Evolutionary conservation across 495 filamentous ascomycete species (phyloP).

Genomic region (Podospora pseudopauciseta): DNA sequence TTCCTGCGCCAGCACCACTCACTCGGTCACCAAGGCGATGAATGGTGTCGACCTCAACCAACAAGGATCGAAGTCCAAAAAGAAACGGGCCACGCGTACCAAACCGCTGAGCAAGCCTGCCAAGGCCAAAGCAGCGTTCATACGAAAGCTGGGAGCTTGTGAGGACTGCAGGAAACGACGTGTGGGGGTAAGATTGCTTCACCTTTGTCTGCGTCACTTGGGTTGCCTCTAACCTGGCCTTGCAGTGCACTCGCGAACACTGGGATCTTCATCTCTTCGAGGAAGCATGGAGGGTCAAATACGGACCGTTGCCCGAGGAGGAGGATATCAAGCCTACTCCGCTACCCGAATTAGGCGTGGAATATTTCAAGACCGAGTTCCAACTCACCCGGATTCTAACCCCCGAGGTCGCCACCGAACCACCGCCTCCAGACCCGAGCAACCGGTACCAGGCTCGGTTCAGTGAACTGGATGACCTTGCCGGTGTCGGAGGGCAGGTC

Average conservation of each 20-base stretch:
- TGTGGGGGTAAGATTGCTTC: slow-evolving; percentile 21
- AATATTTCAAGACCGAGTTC: background rate
- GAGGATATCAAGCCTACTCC: background rate
- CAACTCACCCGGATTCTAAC: background rate
- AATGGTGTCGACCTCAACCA: slow-evolving; percentile 11
- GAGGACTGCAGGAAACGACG: slow-evolving; percentile 22
- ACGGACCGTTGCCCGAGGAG: background rate
- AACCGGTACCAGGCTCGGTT: background rate
- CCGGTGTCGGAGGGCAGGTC: background rate
- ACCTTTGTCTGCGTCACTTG: background rate
- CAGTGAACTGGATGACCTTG: background rate
- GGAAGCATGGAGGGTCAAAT: slow-evolving; percentile 9
- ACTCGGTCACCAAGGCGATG: slow-evolving; percentile 15
- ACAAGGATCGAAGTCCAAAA: slow-evolving; percentile 8
- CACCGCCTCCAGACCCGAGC: background rate
- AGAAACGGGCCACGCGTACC: slow-evolving; percentile 16
- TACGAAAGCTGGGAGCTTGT: slow-evolving; percentile 31
- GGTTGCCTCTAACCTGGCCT: background rate
- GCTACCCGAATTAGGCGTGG: background rate
- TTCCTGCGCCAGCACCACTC: slow-evolving; percentile 18
- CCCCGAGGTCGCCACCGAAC: no score
- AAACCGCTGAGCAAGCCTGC: slow-evolving; percentile 17
- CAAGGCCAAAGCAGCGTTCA: slow-evolving; percentile 24
- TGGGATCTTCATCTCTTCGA: slow-evolving; percentile 13
- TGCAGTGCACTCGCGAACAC: slow-evolving; percentile 13